Base-by-base conservation (phyloP, 192 early-diverging fungal genomes). In the Linnemannia elongata region DNA sequence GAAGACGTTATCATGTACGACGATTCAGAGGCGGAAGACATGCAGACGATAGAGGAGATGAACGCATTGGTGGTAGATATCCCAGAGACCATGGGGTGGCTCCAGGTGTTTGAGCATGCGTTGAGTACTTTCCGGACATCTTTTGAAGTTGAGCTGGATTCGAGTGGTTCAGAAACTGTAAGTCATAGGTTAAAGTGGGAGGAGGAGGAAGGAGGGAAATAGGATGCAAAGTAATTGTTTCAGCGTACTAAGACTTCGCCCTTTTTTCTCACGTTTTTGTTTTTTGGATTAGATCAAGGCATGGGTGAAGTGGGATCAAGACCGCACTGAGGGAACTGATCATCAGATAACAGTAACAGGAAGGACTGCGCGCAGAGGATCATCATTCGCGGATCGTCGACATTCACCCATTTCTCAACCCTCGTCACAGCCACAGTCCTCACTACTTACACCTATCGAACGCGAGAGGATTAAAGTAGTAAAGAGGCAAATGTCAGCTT, bases 21-120 rank as follows among this genome's bases (percentile, higher is more conserved):
- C 60, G 60, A 66, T 30, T 33, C 60, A 15, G 60, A 66, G 12
- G 13, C 13, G 27, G 60, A 66, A 10, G 60, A 66, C 12, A n/a
- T 71, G 20, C 7, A 49, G 44, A 73, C 75, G 66, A 84, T 84
- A 68, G 82, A 79, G 47, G 82, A 84, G 35, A 75, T 84, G 13
- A 74, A 84, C 8, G 77, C 60, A 0, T 75, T 84, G 77, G 76
- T 84, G 42, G 35, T 69, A 18, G 82, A 84, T 44, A 57, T 79
- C 36, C 77, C 82, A 1, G 39, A 77, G 17, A 78, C 75, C 1
- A 35, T 70, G 24, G 77, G 82, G 1, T 84, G 82, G 82, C 57
- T 84, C 15, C 77, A 84, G 54, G 72, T 69, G 27, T 79, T 84
- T 76, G 77, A 75, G 35, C 77, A 69, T 57, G 74, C 77, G 0